Percentiles rank a stretch among this genome's conserved stretches.
Evolutionary conservation across 1,284 basidiomycete genomes (phyloP).

Genomic region (Hypsizygus ulmarius): DNA sequence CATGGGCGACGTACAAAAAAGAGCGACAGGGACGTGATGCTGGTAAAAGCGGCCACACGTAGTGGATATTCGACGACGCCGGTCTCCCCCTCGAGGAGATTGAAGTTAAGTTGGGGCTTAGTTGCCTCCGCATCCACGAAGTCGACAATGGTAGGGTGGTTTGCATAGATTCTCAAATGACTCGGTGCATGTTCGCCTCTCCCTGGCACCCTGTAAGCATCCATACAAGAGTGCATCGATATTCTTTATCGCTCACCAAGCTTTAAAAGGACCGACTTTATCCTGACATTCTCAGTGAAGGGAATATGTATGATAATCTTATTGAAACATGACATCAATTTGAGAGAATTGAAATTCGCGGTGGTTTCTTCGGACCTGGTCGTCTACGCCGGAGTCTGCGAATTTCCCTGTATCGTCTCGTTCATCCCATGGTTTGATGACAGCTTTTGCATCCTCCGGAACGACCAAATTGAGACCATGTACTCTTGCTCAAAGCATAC

Average conservation of each 20-base stretch:
- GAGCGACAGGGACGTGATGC: constrained; percentile 66
- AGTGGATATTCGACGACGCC: constrained; percentile 74
- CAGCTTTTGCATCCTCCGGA: constrained; percentile 69
- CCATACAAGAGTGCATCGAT: constrained; percentile 3
- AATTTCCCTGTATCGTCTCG: constrained; percentile 64
- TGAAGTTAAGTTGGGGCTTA: constrained; percentile 68
- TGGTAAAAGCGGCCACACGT: constrained; percentile 71
- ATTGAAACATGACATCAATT: constrained; percentile 3
- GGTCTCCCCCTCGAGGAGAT: constrained; percentile 65
- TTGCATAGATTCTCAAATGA: constrained; percentile 67
- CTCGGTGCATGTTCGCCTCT: constrained; percentile 67
- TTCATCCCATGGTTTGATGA: constrained; percentile 80
- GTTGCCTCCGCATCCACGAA: constrained; percentile 68
- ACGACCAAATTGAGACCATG: constrained; percentile 74
- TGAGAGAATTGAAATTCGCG: neutral
- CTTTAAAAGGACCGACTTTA: constrained; percentile 72
- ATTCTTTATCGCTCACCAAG: constrained; percentile 47
- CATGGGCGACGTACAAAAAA: constrained; percentile 62
- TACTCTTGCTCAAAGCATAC: constrained; percentile 50
- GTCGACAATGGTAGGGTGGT: constrained; percentile 70
- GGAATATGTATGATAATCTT: constrained; percentile 79
- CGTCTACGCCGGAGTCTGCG: constrained; percentile 74
- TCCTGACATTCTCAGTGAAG: constrained; percentile 72
- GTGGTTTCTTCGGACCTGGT: constrained; percentile 53
- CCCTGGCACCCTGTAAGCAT: constrained; percentile 39